These are phyloP conservation scores for Scleromitrula shiraiana DNA, from an alignment of 2,329 filamentous ascomycete genomes.

Conservation along the genomic window DNA sequence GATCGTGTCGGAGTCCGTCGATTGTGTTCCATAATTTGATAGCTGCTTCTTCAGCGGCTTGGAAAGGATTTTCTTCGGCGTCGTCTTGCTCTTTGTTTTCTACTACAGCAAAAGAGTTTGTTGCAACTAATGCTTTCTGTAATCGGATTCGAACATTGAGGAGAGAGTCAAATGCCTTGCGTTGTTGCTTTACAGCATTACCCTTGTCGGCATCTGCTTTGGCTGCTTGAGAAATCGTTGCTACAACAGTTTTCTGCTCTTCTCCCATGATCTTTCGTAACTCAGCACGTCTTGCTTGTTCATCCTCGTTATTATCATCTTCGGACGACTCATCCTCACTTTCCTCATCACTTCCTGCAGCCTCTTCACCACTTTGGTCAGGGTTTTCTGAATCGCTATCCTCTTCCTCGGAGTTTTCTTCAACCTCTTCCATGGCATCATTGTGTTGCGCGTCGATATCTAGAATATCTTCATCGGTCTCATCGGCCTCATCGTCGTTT, in stretches of 20 bases:
- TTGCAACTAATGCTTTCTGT: slow-evolving; percentile 79
- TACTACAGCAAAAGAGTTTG: slow-evolving; percentile 60
- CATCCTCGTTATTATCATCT: slow-evolving; percentile 25
- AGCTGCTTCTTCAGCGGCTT: slow-evolving; percentile 76
- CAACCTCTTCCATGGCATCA: slow-evolving; percentile 31
- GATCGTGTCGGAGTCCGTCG: slow-evolving; percentile 56
- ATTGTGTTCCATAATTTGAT: slow-evolving; percentile 78
- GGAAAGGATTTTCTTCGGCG: slow-evolving; percentile 44
- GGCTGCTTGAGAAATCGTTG: slow-evolving; percentile 52
- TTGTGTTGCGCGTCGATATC: slow-evolving; percentile 27
- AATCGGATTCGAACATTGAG: slow-evolving; percentile 86
- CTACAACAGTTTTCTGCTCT: slow-evolving; percentile 58
- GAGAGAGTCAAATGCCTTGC: slow-evolving; percentile 77
- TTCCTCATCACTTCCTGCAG: slow-evolving; percentile 29
- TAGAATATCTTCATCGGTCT: slow-evolving; percentile 29
- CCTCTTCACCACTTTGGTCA: slow-evolving; percentile 27
- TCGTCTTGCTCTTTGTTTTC: slow-evolving; percentile 36
- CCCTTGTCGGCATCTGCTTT: slow-evolving; percentile 80
- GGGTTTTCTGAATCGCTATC: slow-evolving; percentile 28
- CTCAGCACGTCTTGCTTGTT: slow-evolving; percentile 41
- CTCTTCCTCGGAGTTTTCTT: slow-evolving; percentile 19
- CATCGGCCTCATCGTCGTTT: slow-evolving; percentile 21
- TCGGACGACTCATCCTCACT: slow-evolving; percentile 25
- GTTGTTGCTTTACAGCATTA: slow-evolving; percentile 75
- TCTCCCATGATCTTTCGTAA: slow-evolving; percentile 60